Conservation (phyloP, 805 yeast species). For the Wickerhamiella slavikovae region DNA sequence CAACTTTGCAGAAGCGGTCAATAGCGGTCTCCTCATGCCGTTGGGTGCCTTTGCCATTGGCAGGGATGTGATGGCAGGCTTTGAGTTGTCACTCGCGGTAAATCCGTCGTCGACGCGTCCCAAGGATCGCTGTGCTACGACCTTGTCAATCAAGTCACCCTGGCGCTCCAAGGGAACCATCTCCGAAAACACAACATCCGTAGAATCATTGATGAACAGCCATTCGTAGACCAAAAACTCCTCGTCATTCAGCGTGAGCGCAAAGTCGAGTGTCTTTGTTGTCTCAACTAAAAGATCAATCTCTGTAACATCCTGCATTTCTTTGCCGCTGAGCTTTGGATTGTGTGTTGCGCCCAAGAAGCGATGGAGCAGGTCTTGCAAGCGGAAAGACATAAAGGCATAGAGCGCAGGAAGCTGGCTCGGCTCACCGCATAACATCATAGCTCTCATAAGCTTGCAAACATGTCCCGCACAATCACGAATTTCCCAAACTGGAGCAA, state of each 20-base stretch:
- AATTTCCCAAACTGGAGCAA: conserved; percentile 9
- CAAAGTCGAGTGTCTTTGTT: conserved; percentile 59
- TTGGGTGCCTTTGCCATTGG: neutral
- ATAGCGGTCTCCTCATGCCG: conserved; percentile 16
- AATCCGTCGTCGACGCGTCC: conserved; percentile 14
- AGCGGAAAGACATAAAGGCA: conserved; percentile 40
- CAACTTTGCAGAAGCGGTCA: conserved; percentile 7
- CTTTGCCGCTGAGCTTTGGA: conserved; percentile 2
- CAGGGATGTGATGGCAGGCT: neutral
- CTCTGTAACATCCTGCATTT: conserved; percentile 3
- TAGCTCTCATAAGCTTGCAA: conserved; percentile 39
- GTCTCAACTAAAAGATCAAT: conserved; percentile 18
- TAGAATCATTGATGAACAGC: conserved; percentile 59
- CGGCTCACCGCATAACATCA: conserved; percentile 40
- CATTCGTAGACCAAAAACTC: conserved; percentile 65
- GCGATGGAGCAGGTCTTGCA: conserved; percentile 30
- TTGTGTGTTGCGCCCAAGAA: conserved; percentile 15
- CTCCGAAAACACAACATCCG: conserved; percentile 28
- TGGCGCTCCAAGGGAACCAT: conserved; percentile 9
- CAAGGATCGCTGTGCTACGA: conserved; percentile 17
- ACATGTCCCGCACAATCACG: conserved; percentile 30
- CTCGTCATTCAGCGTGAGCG: conserved; percentile 48
- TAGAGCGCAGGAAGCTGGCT: conserved; percentile 48
- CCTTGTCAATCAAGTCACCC: conserved; percentile 28
- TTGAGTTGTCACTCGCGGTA: neutral